Conservation (phyloP, 495 filamentous ascomycete species). For the Podospora conica region DNA sequence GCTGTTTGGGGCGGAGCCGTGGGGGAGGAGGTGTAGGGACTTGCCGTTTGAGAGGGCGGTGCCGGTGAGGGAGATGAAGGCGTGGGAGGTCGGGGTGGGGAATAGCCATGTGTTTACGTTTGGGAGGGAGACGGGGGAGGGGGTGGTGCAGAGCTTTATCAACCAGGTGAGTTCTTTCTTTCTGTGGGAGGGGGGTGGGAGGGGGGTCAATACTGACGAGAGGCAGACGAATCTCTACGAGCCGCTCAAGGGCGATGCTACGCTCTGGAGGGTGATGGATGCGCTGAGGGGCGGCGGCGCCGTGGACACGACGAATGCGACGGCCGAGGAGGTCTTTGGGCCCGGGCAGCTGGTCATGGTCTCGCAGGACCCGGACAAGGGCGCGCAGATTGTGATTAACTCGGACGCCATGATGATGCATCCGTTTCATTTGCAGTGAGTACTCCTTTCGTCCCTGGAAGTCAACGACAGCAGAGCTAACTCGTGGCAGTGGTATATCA, state of each 20-base stretch:
- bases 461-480: neutral
- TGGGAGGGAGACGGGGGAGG: neutral
- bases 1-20: neutral
- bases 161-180: neutral
- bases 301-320: neutral
- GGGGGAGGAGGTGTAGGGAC: neutral
- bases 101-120: conserved; percentile 3
- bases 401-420: conserved; percentile 11
- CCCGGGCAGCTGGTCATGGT: conserved; percentile 1
- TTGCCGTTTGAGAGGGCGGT: neutral
- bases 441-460: neutral
- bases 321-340: neutral
- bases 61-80: neutral
- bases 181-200: neutral
- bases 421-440: conserved; percentile 8
- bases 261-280: neutral
- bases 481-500: neutral
- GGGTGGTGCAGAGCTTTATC: neutral
- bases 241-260: neutral
- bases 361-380: conserved; percentile 1
- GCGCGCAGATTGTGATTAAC: conserved; percentile 3
- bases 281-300: neutral
- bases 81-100: conserved; percentile 1
- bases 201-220: neutral
- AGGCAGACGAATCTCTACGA: neutral